These are phyloP conservation scores for Scedosporium aurantiacum DNA, from an alignment of 2,329 filamentous ascomycete species.

Conservation along the genomic window DNA sequence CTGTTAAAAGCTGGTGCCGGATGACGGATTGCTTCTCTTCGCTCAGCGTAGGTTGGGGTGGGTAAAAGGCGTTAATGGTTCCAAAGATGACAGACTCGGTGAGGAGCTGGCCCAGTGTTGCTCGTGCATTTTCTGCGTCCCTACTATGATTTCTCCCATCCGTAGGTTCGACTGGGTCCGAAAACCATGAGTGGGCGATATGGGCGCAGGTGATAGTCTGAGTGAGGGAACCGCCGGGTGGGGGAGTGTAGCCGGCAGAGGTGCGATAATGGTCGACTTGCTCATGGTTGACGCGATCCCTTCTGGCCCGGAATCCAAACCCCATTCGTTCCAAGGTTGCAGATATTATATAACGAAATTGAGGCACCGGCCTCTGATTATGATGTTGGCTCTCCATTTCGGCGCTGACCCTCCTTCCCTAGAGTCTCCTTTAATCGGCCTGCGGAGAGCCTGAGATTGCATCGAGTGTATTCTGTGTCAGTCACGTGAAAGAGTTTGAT, in stretches of 20 bases:
- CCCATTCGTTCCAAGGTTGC: neutral
- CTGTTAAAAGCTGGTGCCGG: neutral
- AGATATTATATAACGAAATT: neutral
- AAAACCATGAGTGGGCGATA: conserved; percentile 2
- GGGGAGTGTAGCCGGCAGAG: neutral
- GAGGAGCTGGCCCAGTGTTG: neutral
- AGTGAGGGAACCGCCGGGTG: neutral
- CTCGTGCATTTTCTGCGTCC: neutral
- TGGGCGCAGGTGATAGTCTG: neutral
- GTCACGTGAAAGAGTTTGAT: too few species aligned
- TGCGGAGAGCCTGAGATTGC: too few species aligned
- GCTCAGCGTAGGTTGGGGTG: neutral
- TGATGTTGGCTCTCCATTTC: neutral
- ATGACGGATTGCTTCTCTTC: neutral
- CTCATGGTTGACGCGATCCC: neutral
- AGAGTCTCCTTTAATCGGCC: too few species aligned
- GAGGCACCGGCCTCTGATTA: neutral
- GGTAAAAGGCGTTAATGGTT: conserved; percentile 2
- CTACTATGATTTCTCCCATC: neutral
- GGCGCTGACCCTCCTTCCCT: too few species aligned
- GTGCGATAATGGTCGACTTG: neutral
- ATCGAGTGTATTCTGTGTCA: too few species aligned
- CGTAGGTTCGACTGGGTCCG: neutral
- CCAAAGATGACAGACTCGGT: conserved; percentile 4
- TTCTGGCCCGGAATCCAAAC: neutral